Percentiles rank a stretch among this genome's conserved stretches.
Evolutionary conservation across 1,139 yeast genomes (phyloP).

Genomic region (Saccharomycopsis hybrid): DNA sequence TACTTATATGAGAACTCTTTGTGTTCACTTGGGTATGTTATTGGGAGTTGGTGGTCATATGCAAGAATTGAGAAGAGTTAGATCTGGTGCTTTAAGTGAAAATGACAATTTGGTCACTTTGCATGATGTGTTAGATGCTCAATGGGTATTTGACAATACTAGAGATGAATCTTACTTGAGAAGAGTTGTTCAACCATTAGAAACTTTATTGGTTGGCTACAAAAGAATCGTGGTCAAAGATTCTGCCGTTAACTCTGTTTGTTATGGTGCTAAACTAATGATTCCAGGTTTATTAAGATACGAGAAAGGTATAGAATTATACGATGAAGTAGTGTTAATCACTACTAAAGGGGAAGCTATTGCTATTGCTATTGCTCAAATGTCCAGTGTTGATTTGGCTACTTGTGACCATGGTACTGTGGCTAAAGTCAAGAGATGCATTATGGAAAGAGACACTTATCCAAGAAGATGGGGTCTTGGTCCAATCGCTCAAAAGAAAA

Average conservation of each 20-base stretch:
- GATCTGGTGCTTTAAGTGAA: slow-evolving; percentile 94
- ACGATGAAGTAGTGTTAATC: slow-evolving; percentile 96
- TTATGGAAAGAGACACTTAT: slow-evolving; percentile 98
- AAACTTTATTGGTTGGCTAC: slow-evolving; percentile 87
- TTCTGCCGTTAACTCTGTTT: slow-evolving; percentile 95
- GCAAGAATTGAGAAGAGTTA: slow-evolving; percentile 99
- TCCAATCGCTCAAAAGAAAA: slow-evolving; percentile 97
- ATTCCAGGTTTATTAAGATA: slow-evolving; percentile 96
- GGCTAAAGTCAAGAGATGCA: slow-evolving; percentile 97
- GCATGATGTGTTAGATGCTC: slow-evolving; percentile 97
- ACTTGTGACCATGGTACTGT: slow-evolving; percentile 98
- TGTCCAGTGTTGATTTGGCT: slow-evolving; percentile 96
- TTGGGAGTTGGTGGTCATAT: slow-evolving; percentile 99
- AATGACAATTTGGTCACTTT: slow-evolving; percentile 87
- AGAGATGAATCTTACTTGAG: slow-evolving; percentile 94
- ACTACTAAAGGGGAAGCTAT: slow-evolving; percentile 99
- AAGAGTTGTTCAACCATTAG: slow-evolving; percentile 91
- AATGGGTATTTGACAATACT: slow-evolving; percentile 94
- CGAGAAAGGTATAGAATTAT: slow-evolving; percentile 95
- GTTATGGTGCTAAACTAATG: slow-evolving; percentile 99
- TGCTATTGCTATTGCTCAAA: slow-evolving; percentile 97
- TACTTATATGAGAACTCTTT: slow-evolving; percentile 97
- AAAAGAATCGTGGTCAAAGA: slow-evolving; percentile 97
- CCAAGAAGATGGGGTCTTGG: slow-evolving; percentile 99
- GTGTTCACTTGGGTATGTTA: slow-evolving; percentile 98